Conservation (phyloP, 148 eudicot species). For the Rhododendron henanense region DNA sequence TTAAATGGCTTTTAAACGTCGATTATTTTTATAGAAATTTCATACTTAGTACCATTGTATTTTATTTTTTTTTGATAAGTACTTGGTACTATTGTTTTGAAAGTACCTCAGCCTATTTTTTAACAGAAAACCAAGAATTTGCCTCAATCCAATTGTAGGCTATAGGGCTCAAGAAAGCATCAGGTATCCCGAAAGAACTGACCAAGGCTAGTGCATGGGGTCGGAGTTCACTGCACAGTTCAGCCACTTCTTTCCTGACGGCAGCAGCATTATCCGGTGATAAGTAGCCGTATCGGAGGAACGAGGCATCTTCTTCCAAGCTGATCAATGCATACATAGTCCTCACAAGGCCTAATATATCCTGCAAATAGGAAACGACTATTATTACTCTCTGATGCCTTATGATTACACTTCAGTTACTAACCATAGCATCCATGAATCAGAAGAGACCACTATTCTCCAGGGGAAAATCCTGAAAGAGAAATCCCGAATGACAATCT, state of each 20-base stretch:
- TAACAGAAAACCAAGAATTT: conserved; percentile 52
- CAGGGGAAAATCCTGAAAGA: background rate
- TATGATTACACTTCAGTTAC: background rate
- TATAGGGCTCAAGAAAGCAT: conserved; percentile 62
- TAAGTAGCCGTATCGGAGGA: conserved; percentile 82
- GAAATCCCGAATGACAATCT: background rate
- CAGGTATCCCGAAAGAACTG: conserved; percentile 70
- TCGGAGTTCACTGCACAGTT: conserved; percentile 76
- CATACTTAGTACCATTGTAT: background rate
- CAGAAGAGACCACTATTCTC: conserved; percentile 1
- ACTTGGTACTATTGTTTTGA: background rate
- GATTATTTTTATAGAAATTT: background rate
- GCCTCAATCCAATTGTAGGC: conserved; percentile 79
- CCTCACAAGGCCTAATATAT: conserved; percentile 58
- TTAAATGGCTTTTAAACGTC: background rate
- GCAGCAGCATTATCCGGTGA: conserved; percentile 57
- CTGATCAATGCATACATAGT: conserved; percentile 59
- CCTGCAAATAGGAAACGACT: conserved; percentile 37
- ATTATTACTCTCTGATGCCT: background rate
- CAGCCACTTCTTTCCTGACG: conserved; percentile 72
- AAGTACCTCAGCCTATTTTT: conserved; percentile 16
- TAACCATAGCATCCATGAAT: background rate
- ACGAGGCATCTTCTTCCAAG: conserved; percentile 84
- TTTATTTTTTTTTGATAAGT: too few relatives aligned
- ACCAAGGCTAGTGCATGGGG: conserved; percentile 79